These are phyloP conservation scores for Epichloe scottii DNA, from an alignment of 2,329 filamentous ascomycete genomes.

Conservation along the genomic window DNA sequence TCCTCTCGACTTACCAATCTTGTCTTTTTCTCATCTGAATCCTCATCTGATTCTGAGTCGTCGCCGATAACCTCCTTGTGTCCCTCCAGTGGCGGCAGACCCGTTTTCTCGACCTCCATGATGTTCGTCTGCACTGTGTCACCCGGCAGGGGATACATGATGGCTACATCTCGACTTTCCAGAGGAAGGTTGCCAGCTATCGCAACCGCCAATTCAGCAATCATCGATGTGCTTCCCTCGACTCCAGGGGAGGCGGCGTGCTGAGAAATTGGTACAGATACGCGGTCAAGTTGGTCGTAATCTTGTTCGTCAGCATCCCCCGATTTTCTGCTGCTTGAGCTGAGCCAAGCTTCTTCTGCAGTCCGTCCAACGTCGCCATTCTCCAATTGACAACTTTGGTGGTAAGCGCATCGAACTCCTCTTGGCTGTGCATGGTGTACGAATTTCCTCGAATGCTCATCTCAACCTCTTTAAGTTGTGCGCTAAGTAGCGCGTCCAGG, in stretches of 20 bases:
- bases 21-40: conserved; percentile 25
- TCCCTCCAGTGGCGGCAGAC: conserved; percentile 48
- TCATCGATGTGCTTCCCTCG: conserved; percentile 82
- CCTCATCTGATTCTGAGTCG: conserved; percentile 16
- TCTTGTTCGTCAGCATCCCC: conserved; percentile 53
- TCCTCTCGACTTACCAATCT: conserved; percentile 27
- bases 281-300: conserved; percentile 55
- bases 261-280: conserved; percentile 62
- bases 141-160: conserved; percentile 75
- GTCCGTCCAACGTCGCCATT: conserved; percentile 84
- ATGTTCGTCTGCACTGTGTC: conserved; percentile 54
- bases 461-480: conserved; percentile 74
- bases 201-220: conserved; percentile 78
- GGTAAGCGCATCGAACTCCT: conserved; percentile 80
- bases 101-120: conserved; percentile 77
- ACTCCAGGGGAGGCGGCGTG: conserved; percentile 69
- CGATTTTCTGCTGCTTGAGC: conserved; percentile 54
- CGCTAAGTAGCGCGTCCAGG: conserved; percentile 63
- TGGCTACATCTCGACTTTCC: conserved; percentile 80
- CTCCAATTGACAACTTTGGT: conserved; percentile 87
- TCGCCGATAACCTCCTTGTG: conserved; percentile 27
- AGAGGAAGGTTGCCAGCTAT: conserved; percentile 78
- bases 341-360: conserved; percentile 57
- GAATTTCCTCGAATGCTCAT: conserved; percentile 72
- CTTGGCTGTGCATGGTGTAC: conserved; percentile 60